phyloP scores from a whole-genome alignment of 306 rosid species.

The Vigna radiata region DNA sequence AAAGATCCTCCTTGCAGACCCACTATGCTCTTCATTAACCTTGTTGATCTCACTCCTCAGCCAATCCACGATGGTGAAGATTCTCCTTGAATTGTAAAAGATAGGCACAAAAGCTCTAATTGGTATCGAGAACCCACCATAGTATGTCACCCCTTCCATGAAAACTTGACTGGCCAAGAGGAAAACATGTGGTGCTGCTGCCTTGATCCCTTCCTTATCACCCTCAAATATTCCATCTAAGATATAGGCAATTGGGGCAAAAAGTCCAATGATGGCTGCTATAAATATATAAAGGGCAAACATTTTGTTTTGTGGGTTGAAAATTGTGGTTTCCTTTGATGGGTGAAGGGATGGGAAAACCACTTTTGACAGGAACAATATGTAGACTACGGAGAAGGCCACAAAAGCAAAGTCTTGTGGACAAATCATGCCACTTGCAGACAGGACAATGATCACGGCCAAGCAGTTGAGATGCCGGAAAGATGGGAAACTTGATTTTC shows the following conservation, averaged over 20 bases:
- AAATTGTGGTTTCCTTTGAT: conserved; percentile 51
- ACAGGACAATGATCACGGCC: conserved; percentile 61
- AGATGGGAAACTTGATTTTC: conserved; percentile 50
- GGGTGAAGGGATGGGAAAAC: conserved; percentile 67
- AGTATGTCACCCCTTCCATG: conserved; percentile 81
- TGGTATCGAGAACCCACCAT: conserved; percentile 65
- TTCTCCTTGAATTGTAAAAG: conserved; percentile 73
- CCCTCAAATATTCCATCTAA: conserved; percentile 72
- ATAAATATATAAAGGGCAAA: conserved; percentile 59
- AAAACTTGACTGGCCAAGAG: conserved; percentile 84
- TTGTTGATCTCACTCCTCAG: conserved; percentile 71
- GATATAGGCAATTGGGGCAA: conserved; percentile 75
- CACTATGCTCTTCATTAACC: conserved; percentile 48
- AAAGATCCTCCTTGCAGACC: conserved; percentile 57
- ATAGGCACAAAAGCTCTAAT: conserved; percentile 86
- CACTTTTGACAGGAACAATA: conserved; percentile 64
- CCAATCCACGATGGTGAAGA: conserved; percentile 79
- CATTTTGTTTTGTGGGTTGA: conserved; percentile 58
- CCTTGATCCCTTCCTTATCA: conserved; percentile 81
- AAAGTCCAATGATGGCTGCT: conserved; percentile 72
- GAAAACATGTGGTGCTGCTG: conserved; percentile 89
- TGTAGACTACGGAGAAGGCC: conserved; percentile 62
- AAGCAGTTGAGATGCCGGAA: conserved; percentile 74
- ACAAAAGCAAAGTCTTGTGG: conserved; percentile 72
- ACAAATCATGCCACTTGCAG: conserved; percentile 84